phyloP scores from a whole-genome alignment of 2,329 filamentous ascomycete species.

The Fusarium clavum region DNA sequence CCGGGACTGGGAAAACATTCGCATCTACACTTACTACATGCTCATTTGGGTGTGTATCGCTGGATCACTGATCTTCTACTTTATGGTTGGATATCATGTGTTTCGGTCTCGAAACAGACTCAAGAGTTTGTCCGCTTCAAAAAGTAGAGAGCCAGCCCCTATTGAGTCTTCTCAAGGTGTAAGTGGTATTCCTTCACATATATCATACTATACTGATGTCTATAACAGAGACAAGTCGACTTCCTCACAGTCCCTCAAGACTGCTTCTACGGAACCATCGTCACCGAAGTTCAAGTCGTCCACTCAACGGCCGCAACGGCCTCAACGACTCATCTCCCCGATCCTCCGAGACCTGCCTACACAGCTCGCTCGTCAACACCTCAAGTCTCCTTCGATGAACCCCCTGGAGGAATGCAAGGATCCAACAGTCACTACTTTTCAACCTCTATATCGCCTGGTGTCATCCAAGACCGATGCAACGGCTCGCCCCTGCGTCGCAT shows the following conservation, averaged over 20 bases:
- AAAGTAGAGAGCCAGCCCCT: slow-evolving; percentile 44
- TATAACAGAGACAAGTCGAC: slow-evolving; percentile 38
- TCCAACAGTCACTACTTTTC: slow-evolving; percentile 51
- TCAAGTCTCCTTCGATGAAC: slow-evolving; percentile 43
- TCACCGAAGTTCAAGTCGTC: slow-evolving; percentile 63
- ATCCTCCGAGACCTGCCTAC: slow-evolving; percentile 43
- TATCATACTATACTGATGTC: neutral
- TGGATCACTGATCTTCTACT: slow-evolving; percentile 66
- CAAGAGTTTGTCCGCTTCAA: slow-evolving; percentile 61
- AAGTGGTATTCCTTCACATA: neutral
- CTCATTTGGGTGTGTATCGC: slow-evolving; percentile 71
- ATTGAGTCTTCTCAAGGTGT: slow-evolving; percentile 50
- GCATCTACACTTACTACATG: slow-evolving; percentile 71
- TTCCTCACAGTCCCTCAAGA: slow-evolving; percentile 46
- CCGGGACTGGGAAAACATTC: slow-evolving; percentile 64
- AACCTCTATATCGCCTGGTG: slow-evolving; percentile 47
- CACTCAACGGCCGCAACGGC: slow-evolving; percentile 46
- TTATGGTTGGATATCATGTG: slow-evolving; percentile 69
- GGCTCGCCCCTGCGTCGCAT: slow-evolving; percentile 35
- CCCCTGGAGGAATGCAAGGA: slow-evolving; percentile 28
- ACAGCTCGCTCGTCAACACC: slow-evolving; percentile 19
- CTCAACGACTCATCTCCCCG: slow-evolving; percentile 38
- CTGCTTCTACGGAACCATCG: slow-evolving; percentile 62
- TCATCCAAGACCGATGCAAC: neutral
- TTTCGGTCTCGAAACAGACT: slow-evolving; percentile 68